Evolutionary conservation across 2,329 filamentous ascomycete species (phyloP), one percentile per base, ranked within the genome.

Genomic region (Dactylonectria estremocensis): DNA sequence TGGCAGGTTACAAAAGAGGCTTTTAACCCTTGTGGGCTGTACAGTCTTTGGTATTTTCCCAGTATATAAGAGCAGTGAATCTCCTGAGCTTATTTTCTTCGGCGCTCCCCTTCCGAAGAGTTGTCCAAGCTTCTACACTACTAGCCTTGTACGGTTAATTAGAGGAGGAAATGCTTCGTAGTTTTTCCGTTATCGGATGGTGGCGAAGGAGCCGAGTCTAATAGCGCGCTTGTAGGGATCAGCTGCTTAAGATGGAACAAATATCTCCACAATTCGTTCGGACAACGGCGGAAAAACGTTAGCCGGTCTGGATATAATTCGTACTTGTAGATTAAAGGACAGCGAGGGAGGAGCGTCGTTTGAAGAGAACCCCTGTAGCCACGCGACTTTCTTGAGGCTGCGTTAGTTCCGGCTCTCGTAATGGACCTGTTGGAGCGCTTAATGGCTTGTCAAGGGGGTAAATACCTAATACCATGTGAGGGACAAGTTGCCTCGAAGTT

Each of bases 161-260:
- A 28, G 9, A 49, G 20, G 46, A 31, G 16, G 20, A 45, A 20
- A 43, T 31, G 1, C 22, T 24, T n/a, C 31, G 28, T 37, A 48
- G 55, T 59, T 64, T 64, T 64, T 60, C 55, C 61, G 55, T 59
- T 16, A 14, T 40, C 48, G 20, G 48, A 31, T 61, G 35, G 35
- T 54, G 33, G 40, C 11, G 37, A 53, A 8, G 50, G 1, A 53
- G 28, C 55, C 62, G 45, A 49, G 62, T 40, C 55, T 16, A 53
- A 45, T 24, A 40, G 59, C 14, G 40, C 55, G 55, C 61, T 64
- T 64, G 61, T 64, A 64, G 62, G 62, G 62, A 48, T 64, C 5
- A 22, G n/a, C 20, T 24, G 10, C 40, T 20, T 8, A 37, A 48
- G 33, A 64, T 64, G 62, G 55, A 57, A 43, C 45, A 55, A 28